Evolutionary conservation across 1,284 basidiomycete genomes (phyloP), one percentile per base, ranked within the genome.

Genomic region (Psilocybe mexicana): DNA sequence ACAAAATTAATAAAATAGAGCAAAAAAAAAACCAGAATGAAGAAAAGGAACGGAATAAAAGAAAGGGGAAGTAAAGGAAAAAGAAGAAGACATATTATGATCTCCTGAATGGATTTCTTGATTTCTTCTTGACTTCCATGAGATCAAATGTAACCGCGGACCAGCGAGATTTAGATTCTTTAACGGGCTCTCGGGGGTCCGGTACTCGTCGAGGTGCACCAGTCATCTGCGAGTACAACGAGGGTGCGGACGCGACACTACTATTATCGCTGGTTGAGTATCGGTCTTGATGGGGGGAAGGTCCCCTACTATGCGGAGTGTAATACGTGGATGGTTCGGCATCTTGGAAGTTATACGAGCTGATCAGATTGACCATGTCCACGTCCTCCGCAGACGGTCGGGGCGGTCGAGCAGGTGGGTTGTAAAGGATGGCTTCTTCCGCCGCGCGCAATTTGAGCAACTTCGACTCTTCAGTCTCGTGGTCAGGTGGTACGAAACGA

Each of bases 211-310:
- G 78, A 25, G 84, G 84, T 56, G 78, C 64, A 33, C 88, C 87
- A 6, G 86, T 90, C 62, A 85, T 66, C 66, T 87, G 82, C 49
- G 88, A 86, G 70, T 87, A 90, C 30, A 90, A 64, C 55, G 87
- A 89, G 14, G 77, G 77, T 38, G 78, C 75, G 12, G 80, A 81
- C 59, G 80, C 61, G 59, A 72, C 71, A 58, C 78, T 77, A 25
- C 58, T 63, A 25, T 77, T 66, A 60, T 71, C 70, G 55, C 70
- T 66, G 58, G 72, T 48, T 50, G 72, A 71, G 30, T 46, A 46
- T 46, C 47, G 64, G n/a, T 65, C 67, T 44, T 63, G 38, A 40
- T 40, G 38, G 3, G 43, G 61, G 59, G 54, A 61, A 67, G 54
- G 63, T 62, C 42, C 66, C 44, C 25, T 45, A 30, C 48, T 54